Conservation (phyloP, 306 rosid species). For the Castanospermum australe region DNA sequence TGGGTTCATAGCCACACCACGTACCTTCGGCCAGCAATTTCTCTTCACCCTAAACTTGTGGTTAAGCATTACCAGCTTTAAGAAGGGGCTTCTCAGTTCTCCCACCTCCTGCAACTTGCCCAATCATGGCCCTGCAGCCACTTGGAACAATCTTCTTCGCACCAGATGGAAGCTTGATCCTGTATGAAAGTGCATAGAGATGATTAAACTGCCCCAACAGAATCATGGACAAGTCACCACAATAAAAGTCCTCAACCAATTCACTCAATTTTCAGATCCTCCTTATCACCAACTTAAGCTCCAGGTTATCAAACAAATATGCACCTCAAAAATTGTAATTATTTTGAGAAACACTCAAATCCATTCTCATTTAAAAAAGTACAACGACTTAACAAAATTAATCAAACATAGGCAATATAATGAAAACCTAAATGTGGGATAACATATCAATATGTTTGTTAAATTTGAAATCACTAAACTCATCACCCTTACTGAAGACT, state of each 20-base stretch:
- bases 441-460: not conserved
- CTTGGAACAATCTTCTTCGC: constrained; percentile 52
- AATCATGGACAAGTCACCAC: not conserved
- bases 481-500: too few relatives aligned
- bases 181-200: not conserved
- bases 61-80: constrained; percentile 50
- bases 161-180: constrained; percentile 50
- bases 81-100: constrained; percentile 53
- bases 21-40: constrained; percentile 55
- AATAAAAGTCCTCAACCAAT: not conserved
- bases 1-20: constrained; percentile 57
- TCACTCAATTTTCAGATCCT: not conserved
- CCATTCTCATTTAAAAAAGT: not conserved
- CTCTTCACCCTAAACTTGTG: constrained; percentile 56
- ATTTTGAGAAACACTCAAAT: too few relatives aligned
- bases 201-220: not conserved
- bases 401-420: not conserved
- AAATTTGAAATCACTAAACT: too few relatives aligned
- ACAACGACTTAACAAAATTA: not conserved
- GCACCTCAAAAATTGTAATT: too few relatives aligned
- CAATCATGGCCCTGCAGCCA: constrained; percentile 48
- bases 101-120: constrained; percentile 52
- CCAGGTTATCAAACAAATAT: not conserved
- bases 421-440: not conserved
- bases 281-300: not conserved